Percentiles rank a stretch among this genome's conserved stretches.
Evolutionary conservation across 2,329 filamentous ascomycete genomes (phyloP).

Genomic region (Sphaerulina musiva): DNA sequence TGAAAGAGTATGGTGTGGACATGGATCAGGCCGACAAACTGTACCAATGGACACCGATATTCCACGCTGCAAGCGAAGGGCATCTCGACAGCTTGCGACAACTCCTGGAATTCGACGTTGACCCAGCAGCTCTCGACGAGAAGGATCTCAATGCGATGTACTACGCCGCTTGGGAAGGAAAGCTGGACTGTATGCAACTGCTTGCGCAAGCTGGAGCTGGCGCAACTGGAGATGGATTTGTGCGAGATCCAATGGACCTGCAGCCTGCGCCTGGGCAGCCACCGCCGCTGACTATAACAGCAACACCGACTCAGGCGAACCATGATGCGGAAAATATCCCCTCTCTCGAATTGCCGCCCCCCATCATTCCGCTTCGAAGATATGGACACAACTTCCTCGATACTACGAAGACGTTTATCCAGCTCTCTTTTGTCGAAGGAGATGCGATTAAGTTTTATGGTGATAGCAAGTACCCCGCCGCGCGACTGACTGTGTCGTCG

Average conservation of each 20-base stretch:
- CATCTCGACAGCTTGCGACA: constrained; percentile 82
- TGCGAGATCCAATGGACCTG: constrained; percentile 19
- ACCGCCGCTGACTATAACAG: constrained; percentile 51
- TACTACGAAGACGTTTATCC: constrained; percentile 83
- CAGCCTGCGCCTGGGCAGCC: constrained; percentile 35
- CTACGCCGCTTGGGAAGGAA: constrained; percentile 96
- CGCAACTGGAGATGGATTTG: constrained; percentile 5
- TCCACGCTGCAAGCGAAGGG: constrained; percentile 93
- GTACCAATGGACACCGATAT: constrained; percentile 94
- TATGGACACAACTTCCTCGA: constrained; percentile 99
- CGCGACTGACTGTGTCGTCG: constrained; percentile 89
- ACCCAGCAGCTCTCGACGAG: constrained; percentile 77
- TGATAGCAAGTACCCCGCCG: constrained; percentile 90
- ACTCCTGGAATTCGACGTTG: constrained; percentile 70
- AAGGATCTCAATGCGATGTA: constrained; percentile 94
- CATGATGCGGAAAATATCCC: constrained; percentile 80
- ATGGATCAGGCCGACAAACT: constrained; percentile 90
- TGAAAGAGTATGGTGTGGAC: constrained; percentile 81
- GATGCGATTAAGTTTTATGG: constrained; percentile 93
- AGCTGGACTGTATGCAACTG: constrained; percentile 87
- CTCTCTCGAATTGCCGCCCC: constrained; percentile 82
- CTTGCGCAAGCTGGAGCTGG: constrained; percentile 52
- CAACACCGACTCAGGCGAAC: constrained; percentile 21
- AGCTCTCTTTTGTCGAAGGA: constrained; percentile 77
- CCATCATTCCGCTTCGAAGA: constrained; percentile 86